A percentile compares a stretch with the other conserved stretches of the same genome.
Evolutionary conservation across 108 stramenopile genomes (phyloP).

Genomic region (Phaeodactylum tricornutum): DNA sequence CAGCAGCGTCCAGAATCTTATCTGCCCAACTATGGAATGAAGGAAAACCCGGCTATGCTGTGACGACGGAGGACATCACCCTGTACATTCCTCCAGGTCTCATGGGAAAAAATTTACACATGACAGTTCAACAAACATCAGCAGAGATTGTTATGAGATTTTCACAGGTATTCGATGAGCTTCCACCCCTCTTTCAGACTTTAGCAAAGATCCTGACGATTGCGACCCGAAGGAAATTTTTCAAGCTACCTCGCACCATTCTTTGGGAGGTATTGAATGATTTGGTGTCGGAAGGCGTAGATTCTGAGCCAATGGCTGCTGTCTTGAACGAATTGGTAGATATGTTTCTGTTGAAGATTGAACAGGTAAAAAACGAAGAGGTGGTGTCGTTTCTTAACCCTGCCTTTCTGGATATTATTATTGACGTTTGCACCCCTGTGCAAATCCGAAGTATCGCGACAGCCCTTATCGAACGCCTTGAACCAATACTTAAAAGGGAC

Average conservation of each 20-base stretch:
- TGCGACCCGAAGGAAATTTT: neutral
- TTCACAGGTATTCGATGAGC: too few relatives aligned
- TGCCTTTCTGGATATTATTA: neutral
- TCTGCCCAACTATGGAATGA: too few relatives aligned
- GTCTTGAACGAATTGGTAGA: neutral
- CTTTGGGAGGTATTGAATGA: neutral
- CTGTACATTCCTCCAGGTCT: too few relatives aligned
- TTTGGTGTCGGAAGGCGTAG: neutral
- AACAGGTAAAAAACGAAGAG: neutral
- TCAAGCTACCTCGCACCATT: neutral
- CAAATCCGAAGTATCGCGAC: neutral
- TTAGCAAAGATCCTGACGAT: neutral
- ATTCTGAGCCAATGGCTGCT: neutral
- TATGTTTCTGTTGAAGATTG: neutral
- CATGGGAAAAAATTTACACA: too few relatives aligned
- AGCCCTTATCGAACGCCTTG: neutral
- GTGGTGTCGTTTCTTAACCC: neutral
- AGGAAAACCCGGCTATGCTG: too few relatives aligned
- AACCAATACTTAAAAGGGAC: neutral
- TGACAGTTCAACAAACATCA: too few relatives aligned
- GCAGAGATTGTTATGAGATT: too few relatives aligned
- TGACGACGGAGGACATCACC: too few relatives aligned
- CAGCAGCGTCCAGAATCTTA: too few relatives aligned
- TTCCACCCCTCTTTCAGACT: constrained; percentile 1
- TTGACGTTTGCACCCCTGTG: neutral